Conservation (phyloP, 2,329 filamentous ascomycete species). For the Aspergillus tamarii region DNA sequence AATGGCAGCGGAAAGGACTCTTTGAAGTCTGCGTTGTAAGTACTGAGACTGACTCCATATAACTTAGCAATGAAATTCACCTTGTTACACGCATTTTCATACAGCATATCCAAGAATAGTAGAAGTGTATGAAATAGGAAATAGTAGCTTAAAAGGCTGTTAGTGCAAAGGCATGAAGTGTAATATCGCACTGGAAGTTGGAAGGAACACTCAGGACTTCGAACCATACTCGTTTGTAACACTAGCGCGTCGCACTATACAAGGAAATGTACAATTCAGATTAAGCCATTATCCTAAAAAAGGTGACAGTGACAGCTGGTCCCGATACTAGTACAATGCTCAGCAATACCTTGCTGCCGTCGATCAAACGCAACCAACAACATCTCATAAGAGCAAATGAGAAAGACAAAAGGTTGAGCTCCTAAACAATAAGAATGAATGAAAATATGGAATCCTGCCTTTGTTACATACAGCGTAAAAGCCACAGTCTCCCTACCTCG, state of each 20-base stretch:
- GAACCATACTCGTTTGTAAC: no score
- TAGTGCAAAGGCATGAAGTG: no score
- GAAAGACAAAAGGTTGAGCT: background rate
- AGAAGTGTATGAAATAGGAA: no score
- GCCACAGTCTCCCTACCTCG: background rate
- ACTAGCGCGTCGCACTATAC: no score
- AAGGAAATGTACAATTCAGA: no score
- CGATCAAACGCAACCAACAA: background rate
- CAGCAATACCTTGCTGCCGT: background rate
- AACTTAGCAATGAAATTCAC: no score
- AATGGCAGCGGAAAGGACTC: background rate
- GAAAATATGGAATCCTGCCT: background rate
- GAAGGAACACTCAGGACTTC: no score
- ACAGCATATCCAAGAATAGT: no score
- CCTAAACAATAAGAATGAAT: background rate
- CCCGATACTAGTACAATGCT: background rate
- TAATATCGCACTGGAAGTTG: no score
- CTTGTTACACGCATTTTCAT: no score
- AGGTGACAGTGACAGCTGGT: background rate
- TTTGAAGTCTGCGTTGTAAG: background rate
- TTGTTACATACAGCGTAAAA: background rate
- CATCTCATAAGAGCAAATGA: background rate
- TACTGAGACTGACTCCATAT: background rate
- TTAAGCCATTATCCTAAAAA: background rate
- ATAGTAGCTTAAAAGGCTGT: no score